Evolutionary conservation across 331 rosid species (phyloP), one percentile per base, ranked within the genome.

Genomic region (Rhamnella rubrinervis): DNA sequence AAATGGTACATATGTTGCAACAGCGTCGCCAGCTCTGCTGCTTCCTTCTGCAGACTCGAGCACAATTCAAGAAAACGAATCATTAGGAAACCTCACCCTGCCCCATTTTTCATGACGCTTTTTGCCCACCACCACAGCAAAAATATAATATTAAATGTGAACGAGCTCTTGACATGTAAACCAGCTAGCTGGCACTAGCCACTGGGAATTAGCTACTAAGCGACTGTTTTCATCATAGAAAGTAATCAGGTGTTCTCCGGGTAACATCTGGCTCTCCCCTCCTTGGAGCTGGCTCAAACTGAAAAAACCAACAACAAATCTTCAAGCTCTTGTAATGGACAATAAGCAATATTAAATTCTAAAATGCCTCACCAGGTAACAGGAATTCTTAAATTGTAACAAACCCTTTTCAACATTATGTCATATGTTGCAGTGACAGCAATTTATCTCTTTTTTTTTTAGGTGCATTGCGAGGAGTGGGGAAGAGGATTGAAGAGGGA

Each of bases 261-360:
- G 96, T 91, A 65, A 91, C 96, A 74, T 89, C 97, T 25, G 96
- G 97, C 75, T 92, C 97, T 66, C 97, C 97, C 83, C 97, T 89
- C 90, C 97, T 89, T 16, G 97, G 96, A 66, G 96, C 96, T 25
- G 93, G 97, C 83, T 92, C 97, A 78, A 92, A 92, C 93, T 92
- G 97, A 79, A 70, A 49, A 20, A 41, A 65, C 66, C 63, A 58
- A 23, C 15, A 66, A n/a, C 21, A 26, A 11, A 55, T 23, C 53
- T 31, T 72, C 71, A 63, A 72, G 11, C 37, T 23, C 56, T 53
- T 68, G 41, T 6, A 44, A 51, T 23, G 7, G 6, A 14, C 69
- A 16, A 25, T 10, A 2, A 60, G 31, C 65, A 31, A 31, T 31
- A 31, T 14, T 44, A 21, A 12, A 40, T 20, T 62, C 21, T 18